Percentiles rank a stretch among this genome's conserved stretches.
phyloP scores from a whole-genome alignment of 768 basidiomycete species.

The Termitomyces sp. region DNA sequence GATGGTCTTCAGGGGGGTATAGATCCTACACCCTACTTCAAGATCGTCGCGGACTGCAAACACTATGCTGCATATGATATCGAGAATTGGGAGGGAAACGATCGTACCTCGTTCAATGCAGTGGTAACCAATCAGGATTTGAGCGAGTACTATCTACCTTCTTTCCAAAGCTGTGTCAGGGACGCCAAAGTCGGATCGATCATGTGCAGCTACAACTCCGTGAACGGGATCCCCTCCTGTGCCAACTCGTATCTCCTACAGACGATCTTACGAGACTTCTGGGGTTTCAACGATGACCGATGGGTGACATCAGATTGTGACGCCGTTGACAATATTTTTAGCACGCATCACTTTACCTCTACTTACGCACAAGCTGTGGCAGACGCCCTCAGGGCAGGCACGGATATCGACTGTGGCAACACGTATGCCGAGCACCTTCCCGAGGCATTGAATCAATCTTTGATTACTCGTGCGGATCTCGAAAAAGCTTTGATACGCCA shows the following conservation, averaged over 20 bases:
- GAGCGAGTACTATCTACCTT: slow-evolving; percentile 51
- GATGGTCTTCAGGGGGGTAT: slow-evolving; percentile 56
- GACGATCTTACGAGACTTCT: slow-evolving; percentile 45
- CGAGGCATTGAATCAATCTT: slow-evolving; percentile 43
- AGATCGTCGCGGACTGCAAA: slow-evolving; percentile 56
- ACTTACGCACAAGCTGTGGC: slow-evolving; percentile 47
- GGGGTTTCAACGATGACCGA: slow-evolving; percentile 48
- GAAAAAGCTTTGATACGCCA: slow-evolving; percentile 40
- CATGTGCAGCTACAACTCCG: slow-evolving; percentile 64
- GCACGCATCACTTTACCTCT: slow-evolving; percentile 44
- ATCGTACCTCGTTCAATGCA: slow-evolving; percentile 50
- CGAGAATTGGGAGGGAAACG: slow-evolving; percentile 52
- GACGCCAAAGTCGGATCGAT: slow-evolving; percentile 59
- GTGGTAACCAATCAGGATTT: slow-evolving; percentile 53
- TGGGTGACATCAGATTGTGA: slow-evolving; percentile 62
- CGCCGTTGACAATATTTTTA: slow-evolving; percentile 48
- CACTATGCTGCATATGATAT: slow-evolving; percentile 60
- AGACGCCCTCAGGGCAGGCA: slow-evolving; percentile 47
- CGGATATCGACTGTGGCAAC: slow-evolving; percentile 54
- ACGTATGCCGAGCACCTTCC: slow-evolving; percentile 44
- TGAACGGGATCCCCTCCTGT: slow-evolving; percentile 58
- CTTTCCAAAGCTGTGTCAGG: slow-evolving; percentile 58
- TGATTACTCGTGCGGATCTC: slow-evolving; percentile 44
- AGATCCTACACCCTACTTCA: slow-evolving; percentile 47
- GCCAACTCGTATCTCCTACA: slow-evolving; percentile 53